These are phyloP conservation scores for Rostrohypoxylon terebratum DNA, from an alignment of 495 filamentous ascomycete species.

Conservation along the genomic window DNA sequence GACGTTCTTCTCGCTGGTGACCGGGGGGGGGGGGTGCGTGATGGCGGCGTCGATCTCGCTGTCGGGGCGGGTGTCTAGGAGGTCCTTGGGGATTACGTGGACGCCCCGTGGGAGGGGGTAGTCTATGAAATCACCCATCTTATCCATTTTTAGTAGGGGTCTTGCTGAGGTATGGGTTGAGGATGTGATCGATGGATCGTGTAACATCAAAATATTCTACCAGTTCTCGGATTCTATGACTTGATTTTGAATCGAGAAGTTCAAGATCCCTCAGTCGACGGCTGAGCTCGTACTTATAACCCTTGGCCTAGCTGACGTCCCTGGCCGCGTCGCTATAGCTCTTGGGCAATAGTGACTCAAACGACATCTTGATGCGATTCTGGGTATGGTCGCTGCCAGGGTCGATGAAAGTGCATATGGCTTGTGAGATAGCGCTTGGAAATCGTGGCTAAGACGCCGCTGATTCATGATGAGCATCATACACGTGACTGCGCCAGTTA, in stretches of 20 bases:
- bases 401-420: no score
- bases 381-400: no score
- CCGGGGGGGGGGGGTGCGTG: slow-evolving; percentile 54
- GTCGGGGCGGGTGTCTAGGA: slow-evolving; percentile 61
- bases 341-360: neutral
- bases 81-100: slow-evolving; percentile 48
- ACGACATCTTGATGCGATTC: neutral
- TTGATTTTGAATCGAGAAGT: neutral
- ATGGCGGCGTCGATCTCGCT: slow-evolving; percentile 59
- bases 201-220: neutral
- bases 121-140: neutral
- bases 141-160: neutral
- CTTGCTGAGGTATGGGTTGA: neutral
- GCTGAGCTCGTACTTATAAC: slow-evolving; percentile 1
- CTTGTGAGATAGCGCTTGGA: no score
- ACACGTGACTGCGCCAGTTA: slow-evolving; percentile 52
- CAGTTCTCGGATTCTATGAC: neutral
- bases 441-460: neutral
- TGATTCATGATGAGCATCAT: slow-evolving; percentile 46
- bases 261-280: neutral
- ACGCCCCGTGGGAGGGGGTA: slow-evolving; percentile 52
- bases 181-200: neutral
- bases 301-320: neutral
- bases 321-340: neutral
- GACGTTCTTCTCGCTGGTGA: slow-evolving; percentile 62